Conservation (phyloP, 78 protist genomes). For the Dictyostelium capitatum region DNA sequence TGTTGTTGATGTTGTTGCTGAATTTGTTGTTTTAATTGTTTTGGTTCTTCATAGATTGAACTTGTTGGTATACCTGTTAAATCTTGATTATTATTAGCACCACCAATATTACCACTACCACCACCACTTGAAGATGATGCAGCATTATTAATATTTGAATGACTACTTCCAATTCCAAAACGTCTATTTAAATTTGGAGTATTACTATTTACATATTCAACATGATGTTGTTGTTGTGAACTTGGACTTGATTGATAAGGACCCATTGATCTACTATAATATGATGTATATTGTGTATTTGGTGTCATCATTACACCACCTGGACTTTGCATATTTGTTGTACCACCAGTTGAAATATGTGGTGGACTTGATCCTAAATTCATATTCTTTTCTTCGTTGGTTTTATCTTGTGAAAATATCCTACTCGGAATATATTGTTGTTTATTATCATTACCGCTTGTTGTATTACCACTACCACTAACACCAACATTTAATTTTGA, state of each 20-base stretch:
- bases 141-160: background rate
- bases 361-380: conserved; percentile 9
- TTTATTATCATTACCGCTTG: background rate
- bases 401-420: conserved; percentile 6
- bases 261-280: conserved; percentile 4
- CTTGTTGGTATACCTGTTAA: background rate
- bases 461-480: too few relatives aligned
- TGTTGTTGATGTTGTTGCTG: conserved; percentile 31
- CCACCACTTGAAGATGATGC: background rate
- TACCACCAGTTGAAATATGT: background rate
- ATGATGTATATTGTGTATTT: conserved; percentile 8
- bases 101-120: background rate
- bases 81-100: background rate
- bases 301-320: background rate
- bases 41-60: conserved; percentile 31
- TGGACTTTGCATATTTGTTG: background rate
- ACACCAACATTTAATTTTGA: background rate
- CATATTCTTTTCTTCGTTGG: background rate
- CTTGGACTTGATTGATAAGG: background rate
- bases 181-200: conserved; percentile 12
- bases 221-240: background rate
- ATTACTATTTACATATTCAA: background rate
- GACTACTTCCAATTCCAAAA: background rate
- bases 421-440: conserved; percentile 18
- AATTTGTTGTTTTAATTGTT: conserved; percentile 30